Conservation (phyloP, 441 rosid genomes). For the Pelargonium australe region DNA sequence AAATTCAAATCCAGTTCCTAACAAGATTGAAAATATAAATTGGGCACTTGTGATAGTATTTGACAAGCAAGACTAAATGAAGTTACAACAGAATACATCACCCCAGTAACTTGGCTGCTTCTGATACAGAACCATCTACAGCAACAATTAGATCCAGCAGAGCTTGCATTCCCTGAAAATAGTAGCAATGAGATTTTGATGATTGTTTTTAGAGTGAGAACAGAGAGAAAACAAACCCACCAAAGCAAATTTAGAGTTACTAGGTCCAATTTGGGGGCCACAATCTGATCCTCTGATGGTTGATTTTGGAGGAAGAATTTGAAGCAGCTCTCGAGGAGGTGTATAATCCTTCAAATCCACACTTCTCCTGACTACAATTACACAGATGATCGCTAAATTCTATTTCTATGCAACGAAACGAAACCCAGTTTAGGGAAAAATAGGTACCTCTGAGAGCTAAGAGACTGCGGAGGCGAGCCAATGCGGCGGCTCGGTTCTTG, state of each 20-base stretch:
- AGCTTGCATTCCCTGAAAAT: slow-evolving; percentile 79
- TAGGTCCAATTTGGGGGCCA: slow-evolving; percentile 89
- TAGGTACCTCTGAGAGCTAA: slow-evolving; percentile 65
- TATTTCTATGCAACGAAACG: background rate
- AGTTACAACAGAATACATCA: background rate
- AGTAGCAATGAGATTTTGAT: background rate
- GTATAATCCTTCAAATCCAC: slow-evolving; percentile 47
- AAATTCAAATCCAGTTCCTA: background rate
- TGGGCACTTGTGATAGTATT: background rate
- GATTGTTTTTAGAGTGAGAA: background rate
- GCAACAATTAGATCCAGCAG: slow-evolving; percentile 68
- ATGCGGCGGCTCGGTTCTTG: slow-evolving; percentile 82
- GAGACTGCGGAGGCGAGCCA: slow-evolving; percentile 65
- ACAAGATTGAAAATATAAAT: background rate
- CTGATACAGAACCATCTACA: slow-evolving; percentile 73
- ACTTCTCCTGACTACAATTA: slow-evolving; percentile 50
- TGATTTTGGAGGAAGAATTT: slow-evolving; percentile 74
- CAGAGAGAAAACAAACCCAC: slow-evolving; percentile 23
- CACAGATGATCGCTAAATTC: background rate
- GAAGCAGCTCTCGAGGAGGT: slow-evolving; percentile 78
- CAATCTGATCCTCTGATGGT: slow-evolving; percentile 49
- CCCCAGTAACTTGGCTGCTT: slow-evolving; percentile 73
- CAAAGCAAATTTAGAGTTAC: slow-evolving; percentile 72
- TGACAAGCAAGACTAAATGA: background rate
- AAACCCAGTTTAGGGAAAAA: background rate